Evolutionary conservation across 495 filamentous ascomycete genomes (phyloP), one percentile per base, ranked within the genome.

Genomic region (Aspergillus cristatus): DNA sequence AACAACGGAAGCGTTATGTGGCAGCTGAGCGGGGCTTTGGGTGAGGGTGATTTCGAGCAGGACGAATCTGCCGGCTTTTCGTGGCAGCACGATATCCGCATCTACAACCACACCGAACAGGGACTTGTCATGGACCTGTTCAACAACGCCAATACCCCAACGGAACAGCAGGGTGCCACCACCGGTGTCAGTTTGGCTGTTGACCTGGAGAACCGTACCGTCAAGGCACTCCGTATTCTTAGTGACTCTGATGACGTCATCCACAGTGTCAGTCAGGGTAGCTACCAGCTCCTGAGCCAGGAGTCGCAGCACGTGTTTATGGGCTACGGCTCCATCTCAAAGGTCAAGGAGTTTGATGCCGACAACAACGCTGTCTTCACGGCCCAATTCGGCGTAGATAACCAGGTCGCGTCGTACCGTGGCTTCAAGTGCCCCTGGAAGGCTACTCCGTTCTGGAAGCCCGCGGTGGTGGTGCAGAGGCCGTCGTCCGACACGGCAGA

Each of bases 281-380:
- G 62, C 34, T 62, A 58, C 24, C 62, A 74, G 42, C 49, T 63
- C 2, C 51, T 75, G 16, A 49, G 43, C 34, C 43, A 50, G 18
- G 38, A 41, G 1, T 55, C 60, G 35, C 56, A 55, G 8, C 67
- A 73, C 42, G 58, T 58, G 7, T 41, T 75, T 26, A 35, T 72
- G 46, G 65, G 50, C 31, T 78, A 69, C 48, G 74, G 73, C 0
- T 61, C 62, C 20, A 66, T 67, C 33, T 49, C 70, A 15, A 60
- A 65, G 3, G 40, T 76, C 14, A 71, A 71, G 12, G 74, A 76
- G 39, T 71, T 56, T 37, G 55, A 59, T 32, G 53, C 38, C 18
- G 39, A 53, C 14, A 47, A 50, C 35, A 53, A 58, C 16, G 50
- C 51, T 26, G 52, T 61, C 13, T 51, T 57, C 34, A 62, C 57